phyloP scores from a whole-genome alignment of 306 rosid species.

The Fragaria iinumae region DNA sequence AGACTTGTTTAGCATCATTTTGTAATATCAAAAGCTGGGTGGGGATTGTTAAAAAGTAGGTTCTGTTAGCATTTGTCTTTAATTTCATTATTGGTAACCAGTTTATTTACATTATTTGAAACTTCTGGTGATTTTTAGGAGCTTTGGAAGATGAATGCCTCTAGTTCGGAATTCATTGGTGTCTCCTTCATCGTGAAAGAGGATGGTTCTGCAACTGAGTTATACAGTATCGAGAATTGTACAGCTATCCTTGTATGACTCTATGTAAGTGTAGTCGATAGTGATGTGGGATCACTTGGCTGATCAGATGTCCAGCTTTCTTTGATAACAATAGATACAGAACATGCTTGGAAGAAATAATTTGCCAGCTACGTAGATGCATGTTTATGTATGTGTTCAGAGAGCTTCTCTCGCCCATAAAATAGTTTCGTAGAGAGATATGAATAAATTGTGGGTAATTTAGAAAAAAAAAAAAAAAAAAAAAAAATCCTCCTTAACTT shows the following conservation, averaged over 20 bases:
- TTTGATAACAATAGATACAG: neutral
- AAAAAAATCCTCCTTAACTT: neutral
- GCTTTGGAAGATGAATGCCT: slow-evolving; percentile 33
- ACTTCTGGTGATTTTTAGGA: slow-evolving; percentile 36
- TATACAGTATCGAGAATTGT: neutral
- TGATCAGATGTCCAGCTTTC: neutral
- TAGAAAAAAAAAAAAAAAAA: neutral
- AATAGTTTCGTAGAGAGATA: neutral
- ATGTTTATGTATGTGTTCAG: neutral
- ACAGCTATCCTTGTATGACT: neutral
- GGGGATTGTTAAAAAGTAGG: neutral
- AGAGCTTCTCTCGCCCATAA: neutral
- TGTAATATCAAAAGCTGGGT: neutral
- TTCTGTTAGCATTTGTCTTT: neutral
- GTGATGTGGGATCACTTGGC: neutral
- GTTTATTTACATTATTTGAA: neutral
- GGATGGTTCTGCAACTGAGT: neutral
- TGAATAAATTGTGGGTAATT: neutral
- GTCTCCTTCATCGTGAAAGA: neutral
- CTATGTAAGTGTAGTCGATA: neutral
- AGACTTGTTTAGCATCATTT: neutral
- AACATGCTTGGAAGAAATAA: neutral
- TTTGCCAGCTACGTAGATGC: neutral
- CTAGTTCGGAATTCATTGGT: slow-evolving; percentile 18
- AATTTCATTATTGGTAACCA: neutral